phyloP scores from a whole-genome alignment of 805 yeast species.

The Brettanomyces nanus region DNA sequence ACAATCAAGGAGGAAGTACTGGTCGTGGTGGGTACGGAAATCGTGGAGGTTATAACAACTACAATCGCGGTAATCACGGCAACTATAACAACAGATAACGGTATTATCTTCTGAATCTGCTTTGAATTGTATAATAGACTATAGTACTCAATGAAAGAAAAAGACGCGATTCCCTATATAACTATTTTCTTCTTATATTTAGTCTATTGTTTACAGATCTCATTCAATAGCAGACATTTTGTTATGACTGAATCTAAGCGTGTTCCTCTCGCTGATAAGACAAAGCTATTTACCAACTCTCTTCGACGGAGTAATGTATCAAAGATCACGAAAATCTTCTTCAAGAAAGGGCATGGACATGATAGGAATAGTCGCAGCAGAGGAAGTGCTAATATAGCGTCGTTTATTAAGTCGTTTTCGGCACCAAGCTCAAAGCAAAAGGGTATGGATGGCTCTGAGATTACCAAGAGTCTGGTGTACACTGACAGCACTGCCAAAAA shows the following conservation, averaged over 20 bases:
- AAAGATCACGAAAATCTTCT: not conserved
- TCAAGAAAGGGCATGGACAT: not conserved
- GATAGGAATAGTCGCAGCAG: not conserved
- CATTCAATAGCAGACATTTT: not conserved
- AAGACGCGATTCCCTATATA: too few relatives aligned
- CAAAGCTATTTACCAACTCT: slow-evolving; percentile 1
- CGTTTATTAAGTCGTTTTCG: not conserved
- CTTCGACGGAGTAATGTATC: not conserved
- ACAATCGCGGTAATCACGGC: not conserved
- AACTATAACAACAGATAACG: slow-evolving; percentile 1
- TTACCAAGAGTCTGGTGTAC: not conserved
- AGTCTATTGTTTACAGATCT: not conserved
- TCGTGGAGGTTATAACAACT: slow-evolving; percentile 1
- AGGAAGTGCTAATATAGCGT: not conserved
- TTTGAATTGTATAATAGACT: not conserved
- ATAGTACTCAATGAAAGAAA: too few relatives aligned
- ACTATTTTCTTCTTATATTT: not conserved
- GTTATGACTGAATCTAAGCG: not conserved
- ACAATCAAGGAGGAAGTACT: slow-evolving; percentile 5
- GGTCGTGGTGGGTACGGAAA: slow-evolving; percentile 5
- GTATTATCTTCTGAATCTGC: not conserved
- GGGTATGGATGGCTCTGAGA: not conserved
- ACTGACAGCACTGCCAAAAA: not conserved
- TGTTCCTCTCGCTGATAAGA: slow-evolving; percentile 4
- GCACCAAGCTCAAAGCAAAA: not conserved